Conservation (phyloP, 2,329 filamentous ascomycete genomes). For the Fusarium subtropicale region DNA sequence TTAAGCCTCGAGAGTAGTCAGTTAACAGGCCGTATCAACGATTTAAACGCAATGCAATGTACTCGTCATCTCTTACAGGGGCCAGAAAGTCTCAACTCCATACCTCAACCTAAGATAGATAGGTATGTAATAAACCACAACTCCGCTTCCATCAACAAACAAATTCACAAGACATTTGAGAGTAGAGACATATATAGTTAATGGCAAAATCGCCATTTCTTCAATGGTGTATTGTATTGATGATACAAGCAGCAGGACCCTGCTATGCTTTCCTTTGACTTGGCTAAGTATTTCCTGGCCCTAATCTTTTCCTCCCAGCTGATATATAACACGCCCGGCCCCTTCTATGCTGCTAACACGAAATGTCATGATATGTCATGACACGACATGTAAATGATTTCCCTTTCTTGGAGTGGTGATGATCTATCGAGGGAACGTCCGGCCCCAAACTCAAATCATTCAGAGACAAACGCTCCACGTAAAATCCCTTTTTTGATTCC, state of each 20-base stretch:
- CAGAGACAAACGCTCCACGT: conserved; percentile 42
- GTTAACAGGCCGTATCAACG: neutral
- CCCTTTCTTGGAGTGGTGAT: conserved; percentile 61
- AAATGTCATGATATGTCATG: conserved; percentile 21
- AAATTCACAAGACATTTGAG: conserved; percentile 2
- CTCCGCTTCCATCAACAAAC: neutral
- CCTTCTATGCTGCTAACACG: conserved; percentile 47
- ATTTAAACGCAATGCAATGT: conserved; percentile 26
- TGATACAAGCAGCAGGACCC: conserved; percentile 51
- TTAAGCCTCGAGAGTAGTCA: neutral
- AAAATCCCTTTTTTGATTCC: conserved; percentile 44
- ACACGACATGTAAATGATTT: conserved; percentile 43
- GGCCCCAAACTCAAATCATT: conserved; percentile 44
- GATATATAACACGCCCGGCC: conserved; percentile 13
- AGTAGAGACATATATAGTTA: conserved; percentile 12
- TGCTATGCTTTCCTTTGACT: conserved; percentile 41
- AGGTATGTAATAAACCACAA: neutral
- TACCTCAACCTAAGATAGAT: neutral
- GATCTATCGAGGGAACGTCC: conserved; percentile 56
- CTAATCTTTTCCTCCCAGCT: conserved; percentile 19
- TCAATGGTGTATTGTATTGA: conserved; percentile 40
- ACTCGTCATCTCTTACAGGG: conserved; percentile 14
- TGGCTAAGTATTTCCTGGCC: conserved; percentile 25
- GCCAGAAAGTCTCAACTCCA: neutral
- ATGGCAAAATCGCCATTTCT: conserved; percentile 31